These are phyloP conservation scores for Fusarium neocosmosporiellum DNA, from an alignment of 2,329 filamentous ascomycete species.

Conservation along the genomic window DNA sequence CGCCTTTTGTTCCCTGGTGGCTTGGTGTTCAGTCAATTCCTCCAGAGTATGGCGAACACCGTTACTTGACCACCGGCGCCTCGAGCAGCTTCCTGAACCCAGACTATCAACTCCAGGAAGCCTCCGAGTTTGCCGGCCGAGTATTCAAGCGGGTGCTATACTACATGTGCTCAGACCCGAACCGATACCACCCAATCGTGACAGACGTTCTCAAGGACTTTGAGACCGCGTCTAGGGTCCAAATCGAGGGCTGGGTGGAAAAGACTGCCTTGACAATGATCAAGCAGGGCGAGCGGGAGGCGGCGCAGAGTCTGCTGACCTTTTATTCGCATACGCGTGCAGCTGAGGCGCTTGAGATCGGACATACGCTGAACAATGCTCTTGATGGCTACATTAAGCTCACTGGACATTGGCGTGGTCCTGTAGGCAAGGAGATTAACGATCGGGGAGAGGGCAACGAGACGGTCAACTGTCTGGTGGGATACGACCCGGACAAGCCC, in stretches of 20 bases:
- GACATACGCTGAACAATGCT: slow-evolving; percentile 28
- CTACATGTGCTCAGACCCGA: slow-evolving; percentile 39
- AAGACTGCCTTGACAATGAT: slow-evolving; percentile 32
- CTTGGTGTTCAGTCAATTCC: slow-evolving; percentile 33
- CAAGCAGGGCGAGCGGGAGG: slow-evolving; percentile 27
- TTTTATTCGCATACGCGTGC: slow-evolving; percentile 40
- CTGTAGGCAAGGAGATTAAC: slow-evolving; percentile 36
- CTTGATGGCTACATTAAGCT: slow-evolving; percentile 40
- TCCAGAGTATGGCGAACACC: slow-evolving; percentile 34
- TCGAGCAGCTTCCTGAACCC: slow-evolving; percentile 41
- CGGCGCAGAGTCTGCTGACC: slow-evolving; percentile 26
- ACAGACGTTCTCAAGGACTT: slow-evolving; percentile 27
- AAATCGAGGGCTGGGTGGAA: slow-evolving; percentile 34
- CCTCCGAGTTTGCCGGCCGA: slow-evolving; percentile 34
- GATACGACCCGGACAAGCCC: slow-evolving; percentile 37
- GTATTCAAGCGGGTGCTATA: slow-evolving; percentile 37
- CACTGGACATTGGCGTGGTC: slow-evolving; percentile 30
- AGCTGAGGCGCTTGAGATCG: slow-evolving; percentile 30
- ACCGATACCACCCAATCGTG: slow-evolving; percentile 28
- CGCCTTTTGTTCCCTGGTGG: slow-evolving; percentile 40
- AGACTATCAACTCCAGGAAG: slow-evolving; percentile 38
- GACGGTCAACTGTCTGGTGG: slow-evolving; percentile 39
- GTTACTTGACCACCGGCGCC: slow-evolving; percentile 37
- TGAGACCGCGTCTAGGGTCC: slow-evolving; percentile 25
- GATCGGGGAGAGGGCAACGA: slow-evolving; percentile 38